Percentiles rank a stretch among this genome's conserved stretches.
Evolutionary conservation across 805 yeast species (phyloP).

Genomic region (Lachancea cidri): DNA sequence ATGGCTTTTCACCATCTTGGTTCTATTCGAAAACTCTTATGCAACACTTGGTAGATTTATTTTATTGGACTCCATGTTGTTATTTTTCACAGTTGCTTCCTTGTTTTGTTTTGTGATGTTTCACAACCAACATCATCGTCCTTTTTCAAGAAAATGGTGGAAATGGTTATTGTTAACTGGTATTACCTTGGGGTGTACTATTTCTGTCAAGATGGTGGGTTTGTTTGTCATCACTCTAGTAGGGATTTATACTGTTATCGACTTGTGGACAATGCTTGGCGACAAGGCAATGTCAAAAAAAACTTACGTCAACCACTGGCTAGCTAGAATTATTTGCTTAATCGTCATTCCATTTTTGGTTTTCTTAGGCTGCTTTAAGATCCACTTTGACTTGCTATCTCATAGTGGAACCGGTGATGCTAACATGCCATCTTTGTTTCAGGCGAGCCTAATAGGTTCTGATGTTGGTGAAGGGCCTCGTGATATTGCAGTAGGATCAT

Average conservation of each 20-base stretch:
- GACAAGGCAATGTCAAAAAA: conserved; percentile 25
- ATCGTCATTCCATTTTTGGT: conserved; percentile 68
- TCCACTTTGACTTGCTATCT: conserved; percentile 76
- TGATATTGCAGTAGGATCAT: conserved; percentile 54
- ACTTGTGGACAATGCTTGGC: conserved; percentile 43
- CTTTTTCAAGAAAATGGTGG: conserved; percentile 70
- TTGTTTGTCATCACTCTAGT: conserved; percentile 57
- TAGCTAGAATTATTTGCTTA: conserved; percentile 55
- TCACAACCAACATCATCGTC: conserved; percentile 49
- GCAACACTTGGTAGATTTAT: conserved; percentile 86
- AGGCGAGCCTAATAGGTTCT: conserved; percentile 72
- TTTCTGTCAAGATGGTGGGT: conserved; percentile 86
- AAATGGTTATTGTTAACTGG: conserved; percentile 61
- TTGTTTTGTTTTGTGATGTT: conserved; percentile 67
- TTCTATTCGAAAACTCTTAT: conserved; percentile 74
- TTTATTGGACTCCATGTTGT: conserved; percentile 82
- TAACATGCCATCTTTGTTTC: conserved; percentile 83
- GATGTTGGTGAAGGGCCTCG: conserved; percentile 65
- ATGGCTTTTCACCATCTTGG: conserved; percentile 79
- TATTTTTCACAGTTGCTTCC: conserved; percentile 85
- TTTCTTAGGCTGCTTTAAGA: conserved; percentile 83
- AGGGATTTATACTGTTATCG: conserved; percentile 55
- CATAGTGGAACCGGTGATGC: conserved; percentile 92
- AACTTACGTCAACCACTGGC: conserved; percentile 61
- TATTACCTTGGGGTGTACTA: conserved; percentile 70